These are phyloP conservation scores for Pichia sp. DNA, from an alignment of 1,139 yeast species.

Conservation along the genomic window DNA sequence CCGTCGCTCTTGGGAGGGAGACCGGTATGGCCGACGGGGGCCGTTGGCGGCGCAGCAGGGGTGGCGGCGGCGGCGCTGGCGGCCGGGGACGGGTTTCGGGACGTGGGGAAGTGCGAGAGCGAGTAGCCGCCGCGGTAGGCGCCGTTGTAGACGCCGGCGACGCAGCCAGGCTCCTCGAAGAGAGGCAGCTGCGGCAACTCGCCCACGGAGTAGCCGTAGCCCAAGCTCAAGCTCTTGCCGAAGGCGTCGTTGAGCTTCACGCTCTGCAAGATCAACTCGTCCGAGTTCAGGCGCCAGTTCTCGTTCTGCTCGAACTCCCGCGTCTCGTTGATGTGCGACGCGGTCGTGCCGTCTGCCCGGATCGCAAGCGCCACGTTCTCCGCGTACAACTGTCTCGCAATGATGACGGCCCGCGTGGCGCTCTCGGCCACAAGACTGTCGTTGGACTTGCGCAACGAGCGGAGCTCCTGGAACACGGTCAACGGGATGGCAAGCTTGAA, in stretches of 20 bases:
- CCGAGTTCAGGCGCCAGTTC: conserved; percentile 57
- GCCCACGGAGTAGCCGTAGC: conserved; percentile 23
- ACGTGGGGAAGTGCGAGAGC: conserved; percentile 9
- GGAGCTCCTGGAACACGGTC: conserved; percentile 72
- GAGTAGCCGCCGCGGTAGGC: conserved; percentile 19
- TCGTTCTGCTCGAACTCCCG: conserved; percentile 60
- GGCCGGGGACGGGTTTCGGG: background rate
- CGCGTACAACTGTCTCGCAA: conserved; percentile 60
- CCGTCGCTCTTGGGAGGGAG: conserved; percentile 7
- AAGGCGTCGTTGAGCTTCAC: conserved; percentile 38
- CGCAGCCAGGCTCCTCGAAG: conserved; percentile 15
- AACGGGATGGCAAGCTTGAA: conserved; percentile 61
- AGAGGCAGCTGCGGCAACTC: conserved; percentile 19
- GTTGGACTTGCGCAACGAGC: conserved; percentile 68
- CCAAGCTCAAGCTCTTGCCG: conserved; percentile 27
- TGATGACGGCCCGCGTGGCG: conserved; percentile 74
- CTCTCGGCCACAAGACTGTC: conserved; percentile 77
- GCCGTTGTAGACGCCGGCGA: conserved; percentile 19
- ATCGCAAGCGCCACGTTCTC: conserved; percentile 45
- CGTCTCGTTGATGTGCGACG: conserved; percentile 52
- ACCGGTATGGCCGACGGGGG: no score
- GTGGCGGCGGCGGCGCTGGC: no score
- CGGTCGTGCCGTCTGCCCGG: conserved; percentile 54
- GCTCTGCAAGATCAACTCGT: conserved; percentile 55
- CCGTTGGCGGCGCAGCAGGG: no score